A percentile compares a stretch with the other conserved stretches of the same genome.
phyloP scores from a whole-genome alignment of 495 filamentous ascomycete genomes.

The Astrocystis sublimbata region DNA sequence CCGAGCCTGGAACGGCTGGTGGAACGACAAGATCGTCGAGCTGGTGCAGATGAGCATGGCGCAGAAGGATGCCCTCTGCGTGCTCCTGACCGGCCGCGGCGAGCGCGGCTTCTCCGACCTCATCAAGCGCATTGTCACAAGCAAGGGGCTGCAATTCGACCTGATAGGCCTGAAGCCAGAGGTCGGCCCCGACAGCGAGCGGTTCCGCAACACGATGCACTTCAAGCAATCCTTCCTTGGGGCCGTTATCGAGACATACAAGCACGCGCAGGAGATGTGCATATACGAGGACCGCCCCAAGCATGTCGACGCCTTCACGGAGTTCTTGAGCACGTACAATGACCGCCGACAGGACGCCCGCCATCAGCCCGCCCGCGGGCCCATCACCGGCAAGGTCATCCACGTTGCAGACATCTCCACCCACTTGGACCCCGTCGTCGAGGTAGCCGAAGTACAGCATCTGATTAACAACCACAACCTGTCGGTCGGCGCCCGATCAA shows the following conservation, averaged over 20 bases:
- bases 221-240: conserved; percentile 87
- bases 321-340: conserved; percentile 78
- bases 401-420: conserved; percentile 77
- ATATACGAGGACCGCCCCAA: conserved; percentile 63
- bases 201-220: conserved; percentile 72
- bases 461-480: conserved; percentile 87
- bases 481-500: conserved; percentile 38
- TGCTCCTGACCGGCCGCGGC: conserved; percentile 86
- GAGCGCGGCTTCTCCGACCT: conserved; percentile 75
- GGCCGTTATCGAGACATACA: conserved; percentile 81
- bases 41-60: conserved; percentile 79
- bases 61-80: conserved; percentile 82
- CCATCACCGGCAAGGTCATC: conserved; percentile 77
- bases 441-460: conserved; percentile 82
- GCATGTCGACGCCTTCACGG: conserved; percentile 75
- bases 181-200: conserved; percentile 73
- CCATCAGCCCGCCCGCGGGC: conserved; percentile 48
- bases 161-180: conserved; percentile 86
- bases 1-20: conserved; percentile 89
- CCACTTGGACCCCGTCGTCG: conserved; percentile 77
- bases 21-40: conserved; percentile 91
- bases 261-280: conserved; percentile 74
- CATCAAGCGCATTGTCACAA: conserved; percentile 78
- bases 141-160: conserved; percentile 82
- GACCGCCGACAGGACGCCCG: conserved; percentile 40